Evolutionary conservation across 2,329 filamentous ascomycete species (phyloP).

Genomic region (Colletotrichum orbiculare): DNA sequence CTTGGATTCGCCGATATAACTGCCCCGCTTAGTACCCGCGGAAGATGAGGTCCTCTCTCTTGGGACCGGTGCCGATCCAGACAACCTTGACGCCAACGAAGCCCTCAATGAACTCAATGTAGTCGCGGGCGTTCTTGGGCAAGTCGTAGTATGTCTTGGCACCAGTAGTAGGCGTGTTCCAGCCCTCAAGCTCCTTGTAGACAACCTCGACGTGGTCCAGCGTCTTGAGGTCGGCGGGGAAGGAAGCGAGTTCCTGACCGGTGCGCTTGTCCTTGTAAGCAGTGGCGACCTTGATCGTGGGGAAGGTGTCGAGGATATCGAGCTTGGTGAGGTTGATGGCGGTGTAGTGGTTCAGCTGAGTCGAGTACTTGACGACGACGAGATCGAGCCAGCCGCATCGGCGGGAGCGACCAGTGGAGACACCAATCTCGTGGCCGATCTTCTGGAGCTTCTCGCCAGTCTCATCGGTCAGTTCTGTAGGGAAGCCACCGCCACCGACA

Average conservation of each 20-base stretch:
- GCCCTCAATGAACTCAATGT: slow-evolving; percentile 75
- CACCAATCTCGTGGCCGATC: slow-evolving; percentile 51
- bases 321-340: slow-evolving; percentile 70
- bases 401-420: slow-evolving; percentile 68
- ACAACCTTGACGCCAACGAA: slow-evolving; percentile 67
- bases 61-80: slow-evolving; percentile 72
- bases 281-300: slow-evolving; percentile 78
- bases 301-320: slow-evolving; percentile 79
- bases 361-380: slow-evolving; percentile 74
- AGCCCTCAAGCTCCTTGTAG: slow-evolving; percentile 77
- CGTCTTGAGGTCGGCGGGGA: slow-evolving; percentile 71
- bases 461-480: slow-evolving; percentile 66
- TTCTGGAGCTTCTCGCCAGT: slow-evolving; percentile 59
- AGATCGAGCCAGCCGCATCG: slow-evolving; percentile 66
- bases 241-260: slow-evolving; percentile 65
- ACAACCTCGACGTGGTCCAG: slow-evolving; percentile 71
- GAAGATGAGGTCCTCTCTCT: slow-evolving; percentile 71
- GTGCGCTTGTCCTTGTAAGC: slow-evolving; percentile 67
- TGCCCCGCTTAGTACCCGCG: slow-evolving; percentile 37
- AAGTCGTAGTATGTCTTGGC: slow-evolving; percentile 71
- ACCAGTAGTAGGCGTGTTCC: slow-evolving; percentile 72
- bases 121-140: slow-evolving; percentile 71
- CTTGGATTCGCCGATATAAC: no score
- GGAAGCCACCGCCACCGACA: slow-evolving; percentile 73
- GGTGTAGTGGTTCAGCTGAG: slow-evolving; percentile 74